Conservation (phyloP, 306 rosid genomes). For the peach (Prunus persica) region DNA sequence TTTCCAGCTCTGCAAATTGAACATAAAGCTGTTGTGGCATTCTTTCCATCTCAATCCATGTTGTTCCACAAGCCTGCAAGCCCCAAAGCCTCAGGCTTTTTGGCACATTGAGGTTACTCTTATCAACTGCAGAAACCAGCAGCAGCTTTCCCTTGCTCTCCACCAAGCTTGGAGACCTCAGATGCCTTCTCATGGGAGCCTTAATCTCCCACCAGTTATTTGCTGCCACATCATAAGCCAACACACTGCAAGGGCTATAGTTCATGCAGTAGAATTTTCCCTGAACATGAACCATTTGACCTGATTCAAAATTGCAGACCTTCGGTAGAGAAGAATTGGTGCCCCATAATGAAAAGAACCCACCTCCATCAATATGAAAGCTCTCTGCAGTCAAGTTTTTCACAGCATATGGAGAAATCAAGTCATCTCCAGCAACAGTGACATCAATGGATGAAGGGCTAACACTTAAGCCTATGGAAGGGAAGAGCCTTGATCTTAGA, state of each 20-base stretch:
- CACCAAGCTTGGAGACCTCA: slow-evolving; percentile 67
- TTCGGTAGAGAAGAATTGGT: slow-evolving; percentile 66
- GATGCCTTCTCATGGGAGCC: slow-evolving; percentile 87
- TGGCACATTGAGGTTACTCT: slow-evolving; percentile 84
- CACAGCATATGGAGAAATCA: slow-evolving; percentile 91
- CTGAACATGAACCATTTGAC: slow-evolving; percentile 61
- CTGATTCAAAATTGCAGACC: slow-evolving; percentile 81
- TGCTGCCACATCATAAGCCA: slow-evolving; percentile 49
- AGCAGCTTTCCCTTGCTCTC: slow-evolving; percentile 66
- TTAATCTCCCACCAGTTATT: slow-evolving; percentile 83
- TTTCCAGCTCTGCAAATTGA: slow-evolving; percentile 63
- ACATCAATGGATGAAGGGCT: slow-evolving; percentile 64
- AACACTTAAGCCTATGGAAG: slow-evolving; percentile 69
- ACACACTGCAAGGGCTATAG: slow-evolving; percentile 73
- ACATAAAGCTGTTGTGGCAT: slow-evolving; percentile 84
- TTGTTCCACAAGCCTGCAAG: slow-evolving; percentile 66
- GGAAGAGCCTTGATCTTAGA: slow-evolving; percentile 68
- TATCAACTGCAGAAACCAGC: slow-evolving; percentile 79
- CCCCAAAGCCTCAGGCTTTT: slow-evolving; percentile 84
- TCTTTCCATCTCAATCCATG: slow-evolving; percentile 90
- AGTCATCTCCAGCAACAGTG: slow-evolving; percentile 81
- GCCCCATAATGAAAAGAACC: slow-evolving; percentile 84
- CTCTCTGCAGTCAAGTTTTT: slow-evolving; percentile 78
- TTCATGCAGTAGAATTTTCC: slow-evolving; percentile 87
- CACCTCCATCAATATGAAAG: slow-evolving; percentile 79